Base-by-base conservation (phyloP, 768 basidiomycete genomes). In the Tulasnella sp. region DNA sequence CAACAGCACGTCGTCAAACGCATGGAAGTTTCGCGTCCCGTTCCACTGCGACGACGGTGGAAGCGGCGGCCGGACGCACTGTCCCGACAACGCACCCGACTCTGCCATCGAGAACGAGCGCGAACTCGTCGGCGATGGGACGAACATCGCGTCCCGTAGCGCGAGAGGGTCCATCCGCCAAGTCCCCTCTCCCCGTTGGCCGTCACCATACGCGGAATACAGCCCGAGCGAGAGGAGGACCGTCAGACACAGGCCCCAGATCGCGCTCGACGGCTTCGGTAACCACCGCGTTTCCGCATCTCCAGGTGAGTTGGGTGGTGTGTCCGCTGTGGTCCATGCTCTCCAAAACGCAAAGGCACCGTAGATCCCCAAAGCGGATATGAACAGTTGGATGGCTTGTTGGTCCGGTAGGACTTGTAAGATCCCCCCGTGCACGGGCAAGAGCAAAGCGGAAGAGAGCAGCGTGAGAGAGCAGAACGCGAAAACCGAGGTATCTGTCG, bases 1-100 rank as follows among this genome's bases (percentile, higher is more conserved):
- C 37, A 86, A 76, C 9, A 85, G 77, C 16, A 85, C 73, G 62
- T 84, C 76, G 72, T 80, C 80, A 74, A 86, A 85, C 12, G 77
- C 76, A 37, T 79, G 78, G 42, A 68, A 68, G 17, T 17, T 47
- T 32, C 37, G 7, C 6, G 37, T 68, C 8, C 67, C 67, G 16
- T 34, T 37, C 5, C 22, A 68, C 12, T 42, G 14, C 9, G 67
- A 37, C 26, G 67, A 68, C 9, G 67, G 67, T 3, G 67, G 67
- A 6, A 68, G 39, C 19, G 66, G 66, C 36, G 12, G 35, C 22
- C 66, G n/a, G 36, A 37, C 9, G 5, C 66, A 67, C 36, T 7
- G 5, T 4, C 16, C 66, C 16, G 66, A 26, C 12, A 26, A 8
- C 16, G 66, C 26, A 11, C 14, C 62, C 62, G 14, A n/a, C 11